Evolutionary conservation across 495 filamentous ascomycete species (phyloP), one percentile per base, ranked within the genome.

Genomic region (Aspergillus mulundensis): DNA sequence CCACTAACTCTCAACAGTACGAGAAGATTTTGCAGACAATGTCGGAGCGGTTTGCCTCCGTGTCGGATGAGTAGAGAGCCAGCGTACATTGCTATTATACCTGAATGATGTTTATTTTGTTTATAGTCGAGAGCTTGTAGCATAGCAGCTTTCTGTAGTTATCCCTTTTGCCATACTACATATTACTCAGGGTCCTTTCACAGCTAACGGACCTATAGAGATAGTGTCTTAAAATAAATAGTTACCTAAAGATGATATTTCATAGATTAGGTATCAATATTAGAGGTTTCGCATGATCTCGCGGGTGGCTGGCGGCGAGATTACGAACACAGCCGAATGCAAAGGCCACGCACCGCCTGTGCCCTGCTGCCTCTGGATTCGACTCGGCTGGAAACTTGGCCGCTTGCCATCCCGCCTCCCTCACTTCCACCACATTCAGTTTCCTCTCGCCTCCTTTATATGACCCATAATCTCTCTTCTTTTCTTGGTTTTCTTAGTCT

Each of bases 31-130:
- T 89, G 63, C 90, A 95, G 74, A 80, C 81, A 56, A 91, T 98
- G 92, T 84, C 87, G 54, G 95, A 98, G 72, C 91, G 95, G 70
- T 98, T 97, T 74, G 95, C 95, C 18, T 83, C 89, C 12, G 90
- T 97, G 48, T 81, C 86, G 62, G 94, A 98, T 73, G 94, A 97
- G 81, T 98, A 89, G 62, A 68, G 38, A 59, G 36, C n/a, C 40
- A 24, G 38, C 24, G 32, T 45, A 55, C 32, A 38, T 6, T 28
- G 40, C 28, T 28, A 36, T 50, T 50, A 57, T 50, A 57, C 47
- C 54, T 49, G 40, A 24, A 50, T 43, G 54, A 57, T 44, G 15
- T 32, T 25, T 32, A 34, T 36, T 52, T 58, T 4, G 14, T 58
- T 50, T 61, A 64, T 45, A 25, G 21, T 24, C 48, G 50, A 51